Evolutionary conservation across 225 moss, liverwort and hornwort species (phyloP), one percentile per base, ranked within the genome.

Genomic region (Climacium dendroides): DNA sequence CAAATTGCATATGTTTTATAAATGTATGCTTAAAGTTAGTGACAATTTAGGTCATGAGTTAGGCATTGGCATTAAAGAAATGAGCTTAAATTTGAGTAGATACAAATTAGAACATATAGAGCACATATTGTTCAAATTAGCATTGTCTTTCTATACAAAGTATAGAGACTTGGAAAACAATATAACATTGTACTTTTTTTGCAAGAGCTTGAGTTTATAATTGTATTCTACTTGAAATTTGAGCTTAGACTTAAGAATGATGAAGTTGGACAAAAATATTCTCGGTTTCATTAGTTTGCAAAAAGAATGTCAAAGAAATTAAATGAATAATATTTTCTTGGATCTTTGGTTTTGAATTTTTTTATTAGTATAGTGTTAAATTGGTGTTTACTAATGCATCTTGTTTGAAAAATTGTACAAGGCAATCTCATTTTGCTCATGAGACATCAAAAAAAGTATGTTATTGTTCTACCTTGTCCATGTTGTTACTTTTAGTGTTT

Each of bases 391-490:
- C 50, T 65, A 45, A 82, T 85, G 45, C 82, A 59, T 82, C 45
- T 84, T 47, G 30, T 79, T 87, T 82, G 78, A 66, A 83, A 53
- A 54, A 52, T 80, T 89, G 65, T 89, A 74, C 55, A 92, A 87
- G 90, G 61, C 85, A 81, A 88, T 54, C 67, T 74, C 81, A 55
- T 63, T 80, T 65, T 69, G 24, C 52, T 87, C 78, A 82, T 43
- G 92, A 90, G 74, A 74, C 87, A 85, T 82, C 90, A 86, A 87
- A 85, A 34, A 73, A 87, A 78, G 92, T 92, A 92, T 78, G 90
- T 65, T 52, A 57, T 84, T 20, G 77, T 32, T 71, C 35, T 69
- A 34, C 39, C 39, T 79, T 80, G 24, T 83, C 50, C 41, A 50
- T 73, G 14, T 64, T 64, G 34, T 63, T 50, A 69, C 48, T 85